phyloP scores from a whole-genome alignment of 805 yeast species.

The Yarrowia sp. region DNA sequence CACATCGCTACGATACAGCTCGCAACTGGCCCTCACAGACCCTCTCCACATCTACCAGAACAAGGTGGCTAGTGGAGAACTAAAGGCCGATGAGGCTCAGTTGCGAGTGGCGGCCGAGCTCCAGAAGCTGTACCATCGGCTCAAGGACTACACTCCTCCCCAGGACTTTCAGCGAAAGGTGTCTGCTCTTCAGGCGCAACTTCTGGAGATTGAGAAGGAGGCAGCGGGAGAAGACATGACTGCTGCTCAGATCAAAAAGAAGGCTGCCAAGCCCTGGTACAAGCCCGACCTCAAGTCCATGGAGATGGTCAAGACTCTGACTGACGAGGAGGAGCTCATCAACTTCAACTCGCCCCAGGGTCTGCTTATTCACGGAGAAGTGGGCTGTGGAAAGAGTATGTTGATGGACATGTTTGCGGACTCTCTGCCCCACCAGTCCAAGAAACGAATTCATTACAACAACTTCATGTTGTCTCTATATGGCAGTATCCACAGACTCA shows the following conservation, averaged over 20 bases:
- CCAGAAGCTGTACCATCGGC: constrained; percentile 64
- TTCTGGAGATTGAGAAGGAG: constrained; percentile 43
- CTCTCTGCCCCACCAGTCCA: constrained; percentile 66
- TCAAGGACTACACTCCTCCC: constrained; percentile 66
- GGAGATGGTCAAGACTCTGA: constrained; percentile 58
- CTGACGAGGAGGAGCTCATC: constrained; percentile 66
- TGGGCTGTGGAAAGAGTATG: constrained; percentile 78
- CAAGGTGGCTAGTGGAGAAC: constrained; percentile 58
- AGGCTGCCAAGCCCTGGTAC: constrained; percentile 41
- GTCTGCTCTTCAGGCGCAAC: constrained; percentile 52
- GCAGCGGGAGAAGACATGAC: constrained; percentile 36
- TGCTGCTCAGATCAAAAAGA: constrained; percentile 23
- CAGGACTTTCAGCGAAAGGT: constrained; percentile 56
- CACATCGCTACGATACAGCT: constrained; percentile 5
- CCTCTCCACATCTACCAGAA: constrained; percentile 65
- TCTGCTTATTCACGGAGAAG: constrained; percentile 57
- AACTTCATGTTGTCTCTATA: constrained; percentile 74
- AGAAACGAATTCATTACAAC: constrained; percentile 74
- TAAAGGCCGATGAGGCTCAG: constrained; percentile 65
- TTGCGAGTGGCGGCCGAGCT: constrained; percentile 67
- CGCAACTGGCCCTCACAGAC: constrained; percentile 61
- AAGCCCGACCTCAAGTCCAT: constrained; percentile 41
- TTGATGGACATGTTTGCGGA: constrained; percentile 74
- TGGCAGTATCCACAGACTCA: constrained; percentile 64
- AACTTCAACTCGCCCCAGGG: constrained; percentile 70